Evolutionary conservation across 2,329 filamentous ascomycete genomes (phyloP).

Genomic region (Talaromyces sp.): DNA sequence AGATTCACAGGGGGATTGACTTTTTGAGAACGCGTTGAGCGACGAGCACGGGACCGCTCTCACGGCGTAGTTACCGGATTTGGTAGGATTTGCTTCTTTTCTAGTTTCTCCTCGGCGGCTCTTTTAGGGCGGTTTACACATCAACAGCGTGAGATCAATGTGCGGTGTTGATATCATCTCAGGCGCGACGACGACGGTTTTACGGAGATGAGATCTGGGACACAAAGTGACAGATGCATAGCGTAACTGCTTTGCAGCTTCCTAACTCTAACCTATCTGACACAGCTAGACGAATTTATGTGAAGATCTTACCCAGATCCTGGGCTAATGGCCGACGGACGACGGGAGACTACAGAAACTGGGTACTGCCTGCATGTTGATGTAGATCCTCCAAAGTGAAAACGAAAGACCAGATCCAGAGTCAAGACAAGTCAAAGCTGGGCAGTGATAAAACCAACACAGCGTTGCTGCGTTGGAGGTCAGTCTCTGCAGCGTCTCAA

Average conservation of each 20-base stretch:
- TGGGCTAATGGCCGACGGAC: neutral
- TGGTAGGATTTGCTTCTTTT: conserved; percentile 5
- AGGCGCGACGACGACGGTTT: neutral
- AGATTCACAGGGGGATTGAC: conserved; percentile 15
- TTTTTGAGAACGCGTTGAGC: neutral
- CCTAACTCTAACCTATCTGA: neutral
- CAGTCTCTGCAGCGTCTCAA: no score
- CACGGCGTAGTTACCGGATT: conserved; percentile 7
- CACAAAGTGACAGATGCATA: neutral
- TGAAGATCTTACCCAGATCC: conserved; percentile 4
- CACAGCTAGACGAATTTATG: neutral
- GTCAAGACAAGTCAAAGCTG: neutral
- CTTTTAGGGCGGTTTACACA: neutral
- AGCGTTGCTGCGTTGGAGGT: neutral
- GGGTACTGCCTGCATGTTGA: conserved; percentile 4
- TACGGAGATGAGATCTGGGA: neutral
- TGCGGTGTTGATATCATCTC: neutral
- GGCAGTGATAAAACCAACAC: neutral
- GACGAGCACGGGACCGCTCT: conserved; percentile 7
- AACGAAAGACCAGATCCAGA: neutral
- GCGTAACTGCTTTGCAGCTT: conserved; percentile 5
- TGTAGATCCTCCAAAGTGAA: neutral
- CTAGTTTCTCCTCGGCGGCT: neutral
- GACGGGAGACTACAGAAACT: neutral
- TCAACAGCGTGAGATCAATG: neutral